These are phyloP conservation scores for Mrakia blollopis DNA, from an alignment of 768 basidiomycete species.

Conservation along the genomic window DNA sequence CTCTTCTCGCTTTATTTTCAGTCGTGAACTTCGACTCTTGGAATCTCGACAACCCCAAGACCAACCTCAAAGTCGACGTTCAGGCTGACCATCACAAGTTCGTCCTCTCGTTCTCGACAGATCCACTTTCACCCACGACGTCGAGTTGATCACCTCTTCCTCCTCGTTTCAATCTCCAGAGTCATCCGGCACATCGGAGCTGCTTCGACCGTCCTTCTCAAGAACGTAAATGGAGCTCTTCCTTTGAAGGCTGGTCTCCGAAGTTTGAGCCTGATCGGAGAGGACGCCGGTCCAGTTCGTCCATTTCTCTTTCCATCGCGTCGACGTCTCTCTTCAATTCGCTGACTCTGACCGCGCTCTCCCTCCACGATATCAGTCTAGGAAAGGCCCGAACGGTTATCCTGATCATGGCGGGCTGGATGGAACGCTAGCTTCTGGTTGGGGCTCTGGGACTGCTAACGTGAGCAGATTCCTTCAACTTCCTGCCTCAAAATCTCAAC, in stretches of 20 bases:
- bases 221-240: slow-evolving; percentile 28
- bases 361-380: slow-evolving; percentile 42
- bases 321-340: too few species aligned
- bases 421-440: slow-evolving; percentile 68
- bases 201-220: slow-evolving; percentile 52
- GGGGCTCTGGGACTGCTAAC: slow-evolving; percentile 76
- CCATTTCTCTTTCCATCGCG: too few species aligned
- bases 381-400: slow-evolving; percentile 66
- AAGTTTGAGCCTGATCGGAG: slow-evolving; percentile 56
- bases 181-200: slow-evolving; percentile 65
- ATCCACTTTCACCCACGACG: too few species aligned
- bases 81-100: slow-evolving; percentile 63
- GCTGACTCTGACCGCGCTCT: too few species aligned
- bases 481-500: neutral
- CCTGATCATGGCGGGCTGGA: slow-evolving; percentile 53
- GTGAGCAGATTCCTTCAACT: neutral
- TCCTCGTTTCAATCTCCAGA: too few species aligned
- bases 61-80: slow-evolving; percentile 51
- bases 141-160: too few species aligned
- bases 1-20: slow-evolving; percentile 37
- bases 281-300: slow-evolving; percentile 54
- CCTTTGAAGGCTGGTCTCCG: slow-evolving; percentile 39
- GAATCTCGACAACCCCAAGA: neutral
- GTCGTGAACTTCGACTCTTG: slow-evolving; percentile 54
- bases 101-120: too few species aligned